phyloP scores from a whole-genome alignment of 371 early-diverging fungal genomes.

The Mucor saturninus region DNA sequence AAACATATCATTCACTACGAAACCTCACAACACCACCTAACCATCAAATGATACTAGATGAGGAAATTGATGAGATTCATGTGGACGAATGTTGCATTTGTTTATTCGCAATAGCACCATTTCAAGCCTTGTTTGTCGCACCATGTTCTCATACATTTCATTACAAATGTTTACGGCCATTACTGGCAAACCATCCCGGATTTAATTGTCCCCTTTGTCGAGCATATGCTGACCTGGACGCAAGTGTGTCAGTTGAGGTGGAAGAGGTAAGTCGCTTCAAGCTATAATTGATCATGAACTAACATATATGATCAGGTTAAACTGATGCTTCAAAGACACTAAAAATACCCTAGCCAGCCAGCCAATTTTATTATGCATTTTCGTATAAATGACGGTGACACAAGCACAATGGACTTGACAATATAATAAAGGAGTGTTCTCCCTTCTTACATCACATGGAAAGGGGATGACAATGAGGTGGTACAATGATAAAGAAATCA shows the following conservation, averaged over 20 bases:
- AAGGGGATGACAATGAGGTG: background rate
- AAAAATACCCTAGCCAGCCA: background rate
- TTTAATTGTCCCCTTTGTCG: slow-evolving; percentile 95
- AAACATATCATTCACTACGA: slow-evolving; percentile 22
- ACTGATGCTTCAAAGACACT: slow-evolving; percentile 10
- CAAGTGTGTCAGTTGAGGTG: slow-evolving; percentile 65
- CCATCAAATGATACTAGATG: background rate
- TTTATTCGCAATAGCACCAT: slow-evolving; percentile 84
- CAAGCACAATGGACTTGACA: background rate
- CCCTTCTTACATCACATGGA: too few relatives aligned
- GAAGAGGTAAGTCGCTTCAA: slow-evolving; percentile 26
- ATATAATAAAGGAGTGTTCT: background rate
- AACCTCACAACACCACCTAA: slow-evolving; percentile 18
- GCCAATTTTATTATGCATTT: too few relatives aligned
- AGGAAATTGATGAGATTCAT: slow-evolving; percentile 16
- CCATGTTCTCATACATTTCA: slow-evolving; percentile 96
- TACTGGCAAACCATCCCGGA: slow-evolving; percentile 65
- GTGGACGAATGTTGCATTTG: slow-evolving; percentile 93
- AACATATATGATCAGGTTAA: slow-evolving; percentile 9
- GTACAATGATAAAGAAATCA: background rate
- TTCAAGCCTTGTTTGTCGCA: slow-evolving; percentile 93
- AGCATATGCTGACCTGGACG: slow-evolving; percentile 89
- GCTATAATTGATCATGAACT: too few relatives aligned
- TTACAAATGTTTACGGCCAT: slow-evolving; percentile 86
- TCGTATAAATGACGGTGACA: too few relatives aligned